Evolutionary conservation across 2,329 filamentous ascomycete species (phyloP).

Genomic region (Cyphellophora attinorum): DNA sequence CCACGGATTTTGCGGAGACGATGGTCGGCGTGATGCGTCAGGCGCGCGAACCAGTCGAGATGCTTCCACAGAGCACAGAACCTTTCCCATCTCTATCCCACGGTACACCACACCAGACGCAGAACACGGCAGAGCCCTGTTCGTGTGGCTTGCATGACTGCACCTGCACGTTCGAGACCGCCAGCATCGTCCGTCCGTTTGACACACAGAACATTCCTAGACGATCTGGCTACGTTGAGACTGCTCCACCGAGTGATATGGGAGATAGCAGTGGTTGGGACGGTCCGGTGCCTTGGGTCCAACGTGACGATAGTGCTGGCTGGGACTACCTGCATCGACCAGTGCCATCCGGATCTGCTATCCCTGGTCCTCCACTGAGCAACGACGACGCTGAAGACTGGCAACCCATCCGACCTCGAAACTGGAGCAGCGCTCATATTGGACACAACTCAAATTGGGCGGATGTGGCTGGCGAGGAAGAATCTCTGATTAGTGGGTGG

Average conservation of each 20-base stretch:
- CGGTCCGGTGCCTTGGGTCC: neutral
- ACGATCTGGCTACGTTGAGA: neutral
- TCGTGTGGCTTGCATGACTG: neutral
- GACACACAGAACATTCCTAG: neutral
- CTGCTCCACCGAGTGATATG: neutral
- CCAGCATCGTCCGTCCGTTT: neutral
- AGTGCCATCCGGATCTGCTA: neutral
- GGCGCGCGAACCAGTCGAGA: neutral
- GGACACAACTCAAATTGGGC: neutral
- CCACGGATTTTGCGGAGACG: neutral
- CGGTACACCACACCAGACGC: no score
- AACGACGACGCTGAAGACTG: neutral
- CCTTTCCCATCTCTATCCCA: neutral
- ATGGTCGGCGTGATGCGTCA: neutral
- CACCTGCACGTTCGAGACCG: neutral
- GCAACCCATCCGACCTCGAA: neutral
- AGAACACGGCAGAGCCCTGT: neutral
- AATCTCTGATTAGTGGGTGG: no score
- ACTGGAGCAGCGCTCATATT: neutral
- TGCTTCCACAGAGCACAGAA: neutral
- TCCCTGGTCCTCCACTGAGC: neutral
- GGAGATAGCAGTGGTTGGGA: neutral
- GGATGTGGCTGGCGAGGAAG: neutral
- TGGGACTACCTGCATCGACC: neutral
- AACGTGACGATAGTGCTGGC: neutral